phyloP scores from a whole-genome alignment of 2,329 filamentous ascomycete species.

The Colletotrichum sojae region DNA sequence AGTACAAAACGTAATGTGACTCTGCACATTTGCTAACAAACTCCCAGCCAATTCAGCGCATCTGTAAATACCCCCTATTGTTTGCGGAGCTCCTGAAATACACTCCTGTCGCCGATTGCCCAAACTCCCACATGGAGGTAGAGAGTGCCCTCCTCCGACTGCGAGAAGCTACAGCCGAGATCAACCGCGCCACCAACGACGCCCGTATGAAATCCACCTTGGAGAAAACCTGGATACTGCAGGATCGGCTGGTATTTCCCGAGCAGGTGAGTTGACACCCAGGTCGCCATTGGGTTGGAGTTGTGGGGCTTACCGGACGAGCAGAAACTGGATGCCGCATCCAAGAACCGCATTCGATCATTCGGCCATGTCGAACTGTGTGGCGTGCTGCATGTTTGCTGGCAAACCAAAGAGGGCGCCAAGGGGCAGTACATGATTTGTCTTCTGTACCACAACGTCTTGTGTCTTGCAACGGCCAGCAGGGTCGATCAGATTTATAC shows the following conservation, averaged over 20 bases:
- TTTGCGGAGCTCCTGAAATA: constrained; percentile 87
- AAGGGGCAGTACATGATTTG: constrained; percentile 88
- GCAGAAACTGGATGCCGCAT: constrained; percentile 65
- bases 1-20: constrained; percentile 25
- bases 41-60: constrained; percentile 85
- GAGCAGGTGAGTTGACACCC: constrained; percentile 70
- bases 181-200: constrained; percentile 89
- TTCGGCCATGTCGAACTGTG: constrained; percentile 87
- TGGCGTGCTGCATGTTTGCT: constrained; percentile 86
- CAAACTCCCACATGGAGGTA: constrained; percentile 84
- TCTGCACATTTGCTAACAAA: constrained; percentile 23
- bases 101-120: constrained; percentile 88
- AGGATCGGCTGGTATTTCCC: constrained; percentile 83
- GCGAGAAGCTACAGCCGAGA: constrained; percentile 81
- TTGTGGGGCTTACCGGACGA: constrained; percentile 8
- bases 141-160: constrained; percentile 80
- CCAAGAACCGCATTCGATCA: constrained; percentile 78
- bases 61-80: constrained; percentile 91
- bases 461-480: constrained; percentile 80
- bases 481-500: constrained; percentile 78
- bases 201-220: constrained; percentile 77
- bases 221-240: constrained; percentile 87
- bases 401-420: constrained; percentile 78
- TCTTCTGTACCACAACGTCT: constrained; percentile 83
- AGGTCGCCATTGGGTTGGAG: neutral